These are phyloP conservation scores for Lepidium aucheri DNA, from an alignment of 345 rosid genomes.

Conservation along the genomic window DNA sequence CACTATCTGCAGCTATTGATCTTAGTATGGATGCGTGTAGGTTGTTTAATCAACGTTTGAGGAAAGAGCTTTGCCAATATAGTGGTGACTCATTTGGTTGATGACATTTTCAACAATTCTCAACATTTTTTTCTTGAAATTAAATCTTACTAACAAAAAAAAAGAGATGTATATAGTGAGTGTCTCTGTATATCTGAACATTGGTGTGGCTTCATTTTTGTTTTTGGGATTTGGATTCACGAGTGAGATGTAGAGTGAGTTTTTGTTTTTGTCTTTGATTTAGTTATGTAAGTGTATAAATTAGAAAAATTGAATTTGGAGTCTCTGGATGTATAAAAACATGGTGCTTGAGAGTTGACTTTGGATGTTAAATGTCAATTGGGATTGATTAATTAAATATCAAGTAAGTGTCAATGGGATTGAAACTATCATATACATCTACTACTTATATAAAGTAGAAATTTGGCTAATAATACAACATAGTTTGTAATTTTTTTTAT, in stretches of 20 bases:
- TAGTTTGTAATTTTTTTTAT: too few relatives aligned
- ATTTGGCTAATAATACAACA: too few relatives aligned
- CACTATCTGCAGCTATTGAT: slow-evolving; percentile 84
- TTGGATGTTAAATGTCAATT: too few relatives aligned
- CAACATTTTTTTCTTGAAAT: too few relatives aligned
- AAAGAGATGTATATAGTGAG: slow-evolving; percentile 22
- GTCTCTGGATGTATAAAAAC: too few relatives aligned
- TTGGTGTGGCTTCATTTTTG: slow-evolving; percentile 11
- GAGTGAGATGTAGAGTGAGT: slow-evolving; percentile 15
- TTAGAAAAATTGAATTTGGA: not conserved
- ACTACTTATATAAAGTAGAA: too few relatives aligned
- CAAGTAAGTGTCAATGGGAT: too few relatives aligned
- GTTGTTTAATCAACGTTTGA: slow-evolving; percentile 75
- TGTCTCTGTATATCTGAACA: slow-evolving; percentile 7
- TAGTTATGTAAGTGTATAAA: slow-evolving; percentile 24
- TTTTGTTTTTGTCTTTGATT: slow-evolving; percentile 13
- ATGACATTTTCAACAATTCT: too few relatives aligned
- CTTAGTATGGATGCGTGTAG: slow-evolving; percentile 90
- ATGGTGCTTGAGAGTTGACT: too few relatives aligned
- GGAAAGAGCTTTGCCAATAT: slow-evolving; percentile 75
- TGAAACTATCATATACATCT: too few relatives aligned
- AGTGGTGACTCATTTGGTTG: too few relatives aligned
- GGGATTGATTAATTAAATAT: too few relatives aligned
- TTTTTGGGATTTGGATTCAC: not conserved
- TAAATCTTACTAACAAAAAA: slow-evolving; percentile 13